Evolutionary conservation across 179 eudicot genomes (phyloP).

Genomic region (Carnegiea gigantea): DNA sequence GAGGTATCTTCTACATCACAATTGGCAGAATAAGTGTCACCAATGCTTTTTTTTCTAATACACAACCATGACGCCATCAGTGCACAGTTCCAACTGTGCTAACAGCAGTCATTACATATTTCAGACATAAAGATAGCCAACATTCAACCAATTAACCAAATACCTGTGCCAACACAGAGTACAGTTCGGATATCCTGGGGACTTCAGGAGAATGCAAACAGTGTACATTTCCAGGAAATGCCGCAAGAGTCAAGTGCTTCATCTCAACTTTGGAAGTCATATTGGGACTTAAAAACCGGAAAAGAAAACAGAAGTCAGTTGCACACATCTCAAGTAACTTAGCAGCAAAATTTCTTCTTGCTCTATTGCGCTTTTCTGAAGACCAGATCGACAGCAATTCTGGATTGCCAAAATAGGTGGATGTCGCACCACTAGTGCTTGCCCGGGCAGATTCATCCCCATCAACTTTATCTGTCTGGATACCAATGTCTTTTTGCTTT

Average conservation of each 20-base stretch:
- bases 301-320: slow-evolving; percentile 59
- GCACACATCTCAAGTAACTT: slow-evolving; percentile 70
- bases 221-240: slow-evolving; percentile 27
- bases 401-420: slow-evolving; percentile 20
- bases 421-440: slow-evolving; percentile 29
- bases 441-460: slow-evolving; percentile 39
- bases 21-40: neutral
- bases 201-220: slow-evolving; percentile 45
- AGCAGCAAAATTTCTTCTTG: slow-evolving; percentile 45
- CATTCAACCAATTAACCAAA: slow-evolving; percentile 9
- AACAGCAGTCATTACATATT: neutral
- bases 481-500: slow-evolving; percentile 53
- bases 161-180: slow-evolving; percentile 67
- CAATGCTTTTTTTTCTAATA: neutral
- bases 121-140: slow-evolving; percentile 1
- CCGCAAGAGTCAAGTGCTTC: slow-evolving; percentile 24
- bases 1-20: neutral
- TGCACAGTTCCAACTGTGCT: neutral
- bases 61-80: neutral
- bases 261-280: slow-evolving; percentile 28
- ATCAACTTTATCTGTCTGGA: slow-evolving; percentile 63
- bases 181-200: slow-evolving; percentile 49
- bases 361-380: slow-evolving; percentile 32
- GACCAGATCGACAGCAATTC: slow-evolving; percentile 58
- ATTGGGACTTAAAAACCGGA: slow-evolving; percentile 46